Base-by-base conservation (phyloP, 1,284 basidiomycete species). In the Ustilago nuda region DNA sequence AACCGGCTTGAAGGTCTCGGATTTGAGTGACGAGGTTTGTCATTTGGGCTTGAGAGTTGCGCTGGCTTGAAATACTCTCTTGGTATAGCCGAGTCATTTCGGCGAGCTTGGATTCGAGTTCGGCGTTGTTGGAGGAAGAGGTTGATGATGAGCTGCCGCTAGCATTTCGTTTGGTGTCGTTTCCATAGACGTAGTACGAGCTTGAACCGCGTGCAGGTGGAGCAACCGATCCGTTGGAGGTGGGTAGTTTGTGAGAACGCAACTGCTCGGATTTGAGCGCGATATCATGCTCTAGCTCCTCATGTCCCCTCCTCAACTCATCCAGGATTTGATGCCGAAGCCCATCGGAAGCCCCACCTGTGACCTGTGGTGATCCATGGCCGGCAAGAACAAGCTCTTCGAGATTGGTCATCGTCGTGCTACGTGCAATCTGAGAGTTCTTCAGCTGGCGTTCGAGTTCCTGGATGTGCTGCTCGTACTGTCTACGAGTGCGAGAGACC, bases 41-140 rank as follows among this genome's bases (percentile, higher is more conserved):
- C 65, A 94, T 94, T 74, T 94, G 93, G 0, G 91, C 88, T 82
- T 94, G 93, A 76, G 93, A 91, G 75, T 94, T 92, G 0, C 91
- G 87, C 79, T 94, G 92, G 0, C 90, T 91, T 33, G 89, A 88
- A 2, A 89, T 89, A 1, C 93, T 92, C 0, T 92, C 89, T 71
- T 94, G 92, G 83, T 92, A 94, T 0, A 92, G 93, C 61, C 91
- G 91, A 17, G 90, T 91, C 58, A 76, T 62, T 35, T 80, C 78
- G 19, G 37, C 33, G 8, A 78, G 59, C 88, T 93, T 93, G 50
- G 90, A 91, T 71, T 94, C 92, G 84, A 94, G 87, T 11, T 92
- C 66, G 23, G 56, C 17, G 6, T 15, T 45, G 4, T 63, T 48
- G 0, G 51, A 19, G 23, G 58, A 56, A 33, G 35, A 52, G 5